These are phyloP conservation scores for Beauveria caledonica DNA, from an alignment of 2,329 filamentous ascomycete genomes.

Conservation along the genomic window DNA sequence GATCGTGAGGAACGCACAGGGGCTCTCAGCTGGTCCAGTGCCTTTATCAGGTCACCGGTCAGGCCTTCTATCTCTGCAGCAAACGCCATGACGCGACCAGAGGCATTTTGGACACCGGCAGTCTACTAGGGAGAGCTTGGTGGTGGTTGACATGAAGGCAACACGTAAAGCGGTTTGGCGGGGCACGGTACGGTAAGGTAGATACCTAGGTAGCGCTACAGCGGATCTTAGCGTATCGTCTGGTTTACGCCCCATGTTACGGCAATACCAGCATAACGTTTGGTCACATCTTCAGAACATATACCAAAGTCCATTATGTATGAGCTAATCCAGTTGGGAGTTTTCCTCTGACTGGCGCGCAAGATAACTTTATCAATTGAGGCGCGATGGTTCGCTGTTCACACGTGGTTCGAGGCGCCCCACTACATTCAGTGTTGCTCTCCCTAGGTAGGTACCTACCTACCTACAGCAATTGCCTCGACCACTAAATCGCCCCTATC, in stretches of 20 bases:
- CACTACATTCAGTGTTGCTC: not conserved
- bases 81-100: constrained; percentile 54
- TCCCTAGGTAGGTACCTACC: too few relatives aligned
- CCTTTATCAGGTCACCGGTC: constrained; percentile 62
- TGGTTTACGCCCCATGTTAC: too few relatives aligned
- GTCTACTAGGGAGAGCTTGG: not conserved
- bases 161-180: constrained; percentile 8
- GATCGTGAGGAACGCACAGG: constrained; percentile 6
- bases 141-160: not conserved
- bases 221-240: not conserved
- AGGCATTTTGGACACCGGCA: not conserved
- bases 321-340: too few relatives aligned
- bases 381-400: not conserved
- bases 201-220: not conserved
- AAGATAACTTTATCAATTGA: not conserved
- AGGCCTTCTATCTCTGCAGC: constrained; percentile 55
- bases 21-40: constrained; percentile 47
- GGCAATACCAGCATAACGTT: too few relatives aligned
- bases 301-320: too few relatives aligned
- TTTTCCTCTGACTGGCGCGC: not conserved
- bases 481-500: constrained; percentile 6
- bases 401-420: not conserved
- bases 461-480: not conserved
- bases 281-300: too few relatives aligned
- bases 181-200: not conserved